Evolutionary conservation across 2,329 filamentous ascomycete genomes (phyloP), one percentile per base, ranked within the genome.

Genomic region (Colletotrichum spinosum): DNA sequence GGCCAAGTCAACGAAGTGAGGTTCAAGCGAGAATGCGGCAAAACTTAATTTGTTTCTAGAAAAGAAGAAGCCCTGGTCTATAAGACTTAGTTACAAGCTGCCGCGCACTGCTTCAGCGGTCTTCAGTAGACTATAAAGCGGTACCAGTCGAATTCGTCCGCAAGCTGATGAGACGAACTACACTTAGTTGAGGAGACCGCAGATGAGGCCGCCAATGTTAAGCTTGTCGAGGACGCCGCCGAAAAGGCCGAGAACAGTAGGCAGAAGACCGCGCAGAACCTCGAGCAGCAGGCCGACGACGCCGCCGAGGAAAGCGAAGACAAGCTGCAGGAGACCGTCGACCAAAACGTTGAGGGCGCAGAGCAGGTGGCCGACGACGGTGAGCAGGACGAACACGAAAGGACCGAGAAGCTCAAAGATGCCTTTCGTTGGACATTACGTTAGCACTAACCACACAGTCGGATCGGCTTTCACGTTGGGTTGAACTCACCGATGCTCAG

Each of bases 331-430:
- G 33, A 65, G 58, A 25, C 58, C 58, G 5, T 56, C 63, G 10
- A 65, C 41, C 11, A 65, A 17, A 13, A 45, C 41, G 58, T 65
- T 65, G 52, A 65, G 63, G 42, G 52, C 48, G 48, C 15, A 25
- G 46, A 65, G 63, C 11, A 65, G 63, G 48, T 65, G 48, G 46
- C 44, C 17, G 58, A 65, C 15, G 8, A 57, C 58, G 37, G 46
- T 42, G 11, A 65, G 58, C 11, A 65, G 63, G 41, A 56, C 48
- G 41, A 65, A 63, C 46, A 65, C 48, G 3, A 65, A 53, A 33
- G 63, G 52, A 6, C 63, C 63, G 10, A 65, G 63, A 8, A 65
- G 63, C 48, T 65, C 63, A 17, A 65, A 65, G 58, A 65, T 63
- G 63, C 35, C 57, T 15, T 15, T 15, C 2, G 15, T 15, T 62